Conservation (phyloP, 345 rosid genomes). For the Eucalyptus polyanthemos region DNA sequence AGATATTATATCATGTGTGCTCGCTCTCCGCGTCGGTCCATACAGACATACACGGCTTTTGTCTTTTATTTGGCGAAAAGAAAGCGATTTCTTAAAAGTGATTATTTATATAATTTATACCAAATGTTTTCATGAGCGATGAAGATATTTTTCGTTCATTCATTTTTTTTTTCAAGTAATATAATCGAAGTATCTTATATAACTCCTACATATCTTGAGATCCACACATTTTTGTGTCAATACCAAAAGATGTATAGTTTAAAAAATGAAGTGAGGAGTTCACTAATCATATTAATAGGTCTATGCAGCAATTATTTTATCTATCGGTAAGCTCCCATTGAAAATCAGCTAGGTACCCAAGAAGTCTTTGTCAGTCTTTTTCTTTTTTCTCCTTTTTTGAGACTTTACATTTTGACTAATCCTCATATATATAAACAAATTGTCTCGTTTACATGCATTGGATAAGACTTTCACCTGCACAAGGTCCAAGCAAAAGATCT, state of each 20-base stretch:
- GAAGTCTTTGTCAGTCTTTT: background rate
- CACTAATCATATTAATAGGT: background rate
- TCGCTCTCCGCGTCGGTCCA: background rate
- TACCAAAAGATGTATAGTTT: background rate
- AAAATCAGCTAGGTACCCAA: background rate
- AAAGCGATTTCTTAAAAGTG: no score
- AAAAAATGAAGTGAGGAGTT: background rate
- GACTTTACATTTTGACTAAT: background rate
- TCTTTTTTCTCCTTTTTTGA: background rate
- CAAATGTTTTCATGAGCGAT: accelerated
- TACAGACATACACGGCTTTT: background rate
- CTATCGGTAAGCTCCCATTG: background rate
- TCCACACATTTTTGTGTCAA: background rate
- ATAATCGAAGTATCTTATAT: background rate
- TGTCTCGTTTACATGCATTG: background rate
- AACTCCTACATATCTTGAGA: background rate
- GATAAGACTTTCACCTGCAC: accelerated
- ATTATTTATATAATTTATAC: no score
- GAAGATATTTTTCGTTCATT: accelerated
- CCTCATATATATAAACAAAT: background rate
- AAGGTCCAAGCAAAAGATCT: background rate
- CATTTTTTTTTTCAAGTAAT: background rate
- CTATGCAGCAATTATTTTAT: background rate
- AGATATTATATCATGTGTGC: background rate
- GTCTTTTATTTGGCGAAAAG: background rate